Conservation (phyloP, 352 stramenopile species). For the Pythium apleroticum region DNA sequence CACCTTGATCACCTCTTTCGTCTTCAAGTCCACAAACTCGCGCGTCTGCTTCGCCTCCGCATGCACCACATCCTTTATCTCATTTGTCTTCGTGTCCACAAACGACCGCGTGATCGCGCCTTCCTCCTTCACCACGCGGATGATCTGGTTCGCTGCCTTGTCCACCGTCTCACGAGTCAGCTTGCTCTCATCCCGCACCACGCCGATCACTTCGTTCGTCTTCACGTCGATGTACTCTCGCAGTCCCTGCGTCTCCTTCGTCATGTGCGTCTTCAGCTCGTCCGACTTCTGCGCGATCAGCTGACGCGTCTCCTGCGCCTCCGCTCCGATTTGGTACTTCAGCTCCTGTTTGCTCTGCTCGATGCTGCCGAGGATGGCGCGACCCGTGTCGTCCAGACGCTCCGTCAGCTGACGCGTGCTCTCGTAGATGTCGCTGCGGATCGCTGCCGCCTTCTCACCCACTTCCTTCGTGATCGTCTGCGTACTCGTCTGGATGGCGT, state of each 20-base stretch:
- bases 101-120: conserved; percentile 8
- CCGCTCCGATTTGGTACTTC: conserved; percentile 17
- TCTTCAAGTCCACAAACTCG: conserved; percentile 7
- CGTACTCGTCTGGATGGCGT: conserved; percentile 11
- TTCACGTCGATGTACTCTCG: conserved; percentile 8
- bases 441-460: not conserved
- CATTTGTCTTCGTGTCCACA: conserved; percentile 15
- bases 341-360: conserved; percentile 22
- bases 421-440: conserved; percentile 13
- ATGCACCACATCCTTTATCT: conserved; percentile 3
- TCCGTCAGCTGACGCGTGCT: conserved; percentile 4
- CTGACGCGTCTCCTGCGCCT: conserved; percentile 4
- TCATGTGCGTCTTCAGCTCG: conserved; percentile 15
- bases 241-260: not conserved
- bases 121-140: conserved; percentile 5
- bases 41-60: conserved; percentile 6
- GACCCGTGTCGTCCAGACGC: conserved; percentile 2
- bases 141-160: conserved; percentile 1
- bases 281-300: conserved; percentile 6
- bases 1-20: conserved; percentile 2
- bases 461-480: conserved; percentile 3
- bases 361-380: conserved; percentile 4
- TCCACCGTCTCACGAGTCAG: conserved; percentile 2
- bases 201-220: conserved; percentile 11
- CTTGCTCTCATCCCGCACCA: conserved; percentile 8